Evolutionary conservation across 495 filamentous ascomycete species (phyloP).

Genomic region (Sporormia fimetaria): DNA sequence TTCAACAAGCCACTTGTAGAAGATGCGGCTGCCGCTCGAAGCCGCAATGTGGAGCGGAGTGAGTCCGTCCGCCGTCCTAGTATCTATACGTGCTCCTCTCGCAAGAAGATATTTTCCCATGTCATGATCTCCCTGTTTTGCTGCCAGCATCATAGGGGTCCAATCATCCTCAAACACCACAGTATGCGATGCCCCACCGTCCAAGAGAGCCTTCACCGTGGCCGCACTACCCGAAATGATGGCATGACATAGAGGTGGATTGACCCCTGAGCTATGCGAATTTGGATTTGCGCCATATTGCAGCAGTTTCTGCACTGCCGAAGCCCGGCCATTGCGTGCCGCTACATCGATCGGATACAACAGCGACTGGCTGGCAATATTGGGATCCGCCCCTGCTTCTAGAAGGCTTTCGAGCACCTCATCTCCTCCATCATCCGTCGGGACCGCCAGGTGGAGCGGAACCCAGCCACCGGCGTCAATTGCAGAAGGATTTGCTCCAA

Average conservation of each 20-base stretch:
- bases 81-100: not conserved
- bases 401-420: not conserved
- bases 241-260: not conserved
- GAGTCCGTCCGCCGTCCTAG: not conserved
- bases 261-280: not conserved
- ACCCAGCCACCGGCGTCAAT: not conserved
- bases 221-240: not conserved
- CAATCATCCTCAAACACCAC: not conserved
- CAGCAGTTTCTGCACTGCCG: not conserved
- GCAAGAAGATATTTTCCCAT: conserved; percentile 1
- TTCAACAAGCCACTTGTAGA: conserved; percentile 1
- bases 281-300: conserved; percentile 1
- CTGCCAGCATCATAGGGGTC: conserved; percentile 2
- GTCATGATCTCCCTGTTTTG: conserved; percentile 2
- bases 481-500: not conserved
- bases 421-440: not conserved
- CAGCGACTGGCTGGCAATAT: not conserved
- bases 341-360: not conserved
- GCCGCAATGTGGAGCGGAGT: conserved; percentile 2
- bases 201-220: not conserved
- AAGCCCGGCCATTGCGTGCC: not conserved
- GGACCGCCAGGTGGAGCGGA: not conserved
- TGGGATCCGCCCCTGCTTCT: not conserved
- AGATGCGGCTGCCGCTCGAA: not conserved
- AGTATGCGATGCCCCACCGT: not conserved